A percentile compares a stretch with the other conserved stretches of the same genome.
Evolutionary conservation across 2,329 filamentous ascomycete species (phyloP).

Genomic region (Dryadomyces sulphureus): DNA sequence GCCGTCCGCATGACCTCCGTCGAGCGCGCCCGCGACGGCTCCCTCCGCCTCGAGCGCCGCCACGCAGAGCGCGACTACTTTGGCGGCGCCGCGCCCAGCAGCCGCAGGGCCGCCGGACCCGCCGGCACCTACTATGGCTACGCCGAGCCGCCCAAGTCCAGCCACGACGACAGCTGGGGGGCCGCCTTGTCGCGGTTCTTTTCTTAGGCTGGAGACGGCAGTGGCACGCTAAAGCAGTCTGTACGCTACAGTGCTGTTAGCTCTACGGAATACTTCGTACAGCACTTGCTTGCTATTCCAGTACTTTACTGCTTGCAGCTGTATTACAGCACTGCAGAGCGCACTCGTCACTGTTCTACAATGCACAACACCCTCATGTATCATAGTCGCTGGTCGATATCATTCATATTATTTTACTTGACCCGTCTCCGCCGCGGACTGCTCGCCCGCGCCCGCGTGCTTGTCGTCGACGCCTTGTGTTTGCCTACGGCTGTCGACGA

Average conservation of each 20-base stretch:
- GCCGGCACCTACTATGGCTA: slow-evolving; percentile 9
- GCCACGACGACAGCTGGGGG: not conserved
- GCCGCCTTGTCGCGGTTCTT: slow-evolving; percentile 4
- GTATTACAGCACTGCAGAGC: too few relatives aligned
- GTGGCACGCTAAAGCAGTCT: too few relatives aligned
- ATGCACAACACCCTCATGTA: not conserved
- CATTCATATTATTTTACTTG: not conserved
- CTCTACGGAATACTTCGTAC: too few relatives aligned
- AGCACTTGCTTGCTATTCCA: too few relatives aligned
- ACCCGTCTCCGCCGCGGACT: not conserved
- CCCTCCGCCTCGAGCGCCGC: slow-evolving; percentile 21
- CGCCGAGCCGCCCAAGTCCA: too few relatives aligned
- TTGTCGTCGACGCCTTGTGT: slow-evolving; percentile 21
- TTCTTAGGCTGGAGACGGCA: not conserved
- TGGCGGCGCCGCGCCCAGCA: slow-evolving; percentile 14
- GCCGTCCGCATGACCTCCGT: slow-evolving; percentile 35
- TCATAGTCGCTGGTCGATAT: not conserved
- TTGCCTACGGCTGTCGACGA: slow-evolving; percentile 14
- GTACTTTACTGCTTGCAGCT: too few relatives aligned
- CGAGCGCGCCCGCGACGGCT: slow-evolving; percentile 15
- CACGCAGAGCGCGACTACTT: slow-evolving; percentile 20
- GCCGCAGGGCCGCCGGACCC: slow-evolving; percentile 1
- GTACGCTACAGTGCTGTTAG: too few relatives aligned
- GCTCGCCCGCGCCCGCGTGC: not conserved
- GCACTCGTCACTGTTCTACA: too few relatives aligned